These are phyloP conservation scores for Penicillium verrucosum DNA, from an alignment of 2,329 filamentous ascomycete genomes.

Conservation along the genomic window DNA sequence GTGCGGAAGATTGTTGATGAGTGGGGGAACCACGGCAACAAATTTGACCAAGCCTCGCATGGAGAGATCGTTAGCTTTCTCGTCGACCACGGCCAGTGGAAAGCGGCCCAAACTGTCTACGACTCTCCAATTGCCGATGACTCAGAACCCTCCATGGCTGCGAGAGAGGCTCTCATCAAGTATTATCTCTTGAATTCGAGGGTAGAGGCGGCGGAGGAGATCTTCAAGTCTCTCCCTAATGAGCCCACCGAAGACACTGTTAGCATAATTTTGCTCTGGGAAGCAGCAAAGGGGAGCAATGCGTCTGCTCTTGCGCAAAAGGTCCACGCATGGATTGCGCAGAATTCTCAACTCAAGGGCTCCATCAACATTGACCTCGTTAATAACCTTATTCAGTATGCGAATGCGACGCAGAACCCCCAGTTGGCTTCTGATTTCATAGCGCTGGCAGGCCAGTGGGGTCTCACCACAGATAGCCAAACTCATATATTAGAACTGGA, in stretches of 20 bases:
- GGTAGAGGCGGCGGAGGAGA: conserved; percentile 58
- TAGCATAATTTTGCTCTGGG: conserved; percentile 73
- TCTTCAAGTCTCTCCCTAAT: conserved; percentile 53
- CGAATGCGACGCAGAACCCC: conserved; percentile 66
- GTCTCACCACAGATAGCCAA: conserved; percentile 63
- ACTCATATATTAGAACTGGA: conserved; percentile 74
- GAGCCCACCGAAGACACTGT: conserved; percentile 57
- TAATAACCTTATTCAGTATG: conserved; percentile 71
- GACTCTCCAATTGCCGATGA: conserved; percentile 49
- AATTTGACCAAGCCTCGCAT: conserved; percentile 42
- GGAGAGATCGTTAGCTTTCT: conserved; percentile 61
- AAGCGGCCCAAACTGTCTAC: conserved; percentile 68
- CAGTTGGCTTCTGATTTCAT: conserved; percentile 73
- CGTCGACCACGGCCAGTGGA: conserved; percentile 54
- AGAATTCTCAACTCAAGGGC: conserved; percentile 43
- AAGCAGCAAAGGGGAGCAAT: conserved; percentile 67
- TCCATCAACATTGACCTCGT: conserved; percentile 68
- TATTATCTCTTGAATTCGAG: conserved; percentile 61
- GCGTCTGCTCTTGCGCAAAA: conserved; percentile 71
- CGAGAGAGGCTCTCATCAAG: conserved; percentile 56
- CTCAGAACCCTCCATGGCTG: conserved; percentile 42
- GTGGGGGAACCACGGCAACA: conserved; percentile 53
- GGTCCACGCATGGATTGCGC: conserved; percentile 62
- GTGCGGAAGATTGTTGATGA: conserved; percentile 57
- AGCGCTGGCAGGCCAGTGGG: conserved; percentile 61